A percentile compares a stretch with the other conserved stretches of the same genome.
Conservation (phyloP, 345 rosid genomes). For the Salix dunnii region DNA sequence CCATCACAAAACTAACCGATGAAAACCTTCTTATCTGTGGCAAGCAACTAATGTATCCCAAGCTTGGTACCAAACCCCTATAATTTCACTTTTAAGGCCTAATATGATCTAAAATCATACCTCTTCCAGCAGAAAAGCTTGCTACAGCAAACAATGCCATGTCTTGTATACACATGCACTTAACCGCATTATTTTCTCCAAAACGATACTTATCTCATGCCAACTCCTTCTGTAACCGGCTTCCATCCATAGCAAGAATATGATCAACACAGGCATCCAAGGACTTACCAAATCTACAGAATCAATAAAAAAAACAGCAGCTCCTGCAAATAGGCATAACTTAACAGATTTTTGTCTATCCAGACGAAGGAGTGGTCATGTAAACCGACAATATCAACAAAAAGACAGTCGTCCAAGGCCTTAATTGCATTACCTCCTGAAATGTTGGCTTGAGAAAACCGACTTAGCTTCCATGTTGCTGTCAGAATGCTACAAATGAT, state of each 20-base stretch:
- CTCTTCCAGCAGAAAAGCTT: background rate
- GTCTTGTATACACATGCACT: background rate
- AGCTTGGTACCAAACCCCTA: background rate
- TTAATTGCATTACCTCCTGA: conserved; percentile 29
- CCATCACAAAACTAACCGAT: background rate
- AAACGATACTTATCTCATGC: conserved; percentile 21
- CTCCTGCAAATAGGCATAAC: conserved; percentile 32
- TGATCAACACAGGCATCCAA: conserved; percentile 46
- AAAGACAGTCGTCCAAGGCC: background rate
- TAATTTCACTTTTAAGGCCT: background rate
- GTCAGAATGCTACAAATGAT: conserved; percentile 19
- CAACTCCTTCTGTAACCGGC: conserved; percentile 58
- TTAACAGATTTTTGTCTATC: background rate
- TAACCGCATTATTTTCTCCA: too few relatives aligned
- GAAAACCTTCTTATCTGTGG: background rate
- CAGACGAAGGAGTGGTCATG: background rate
- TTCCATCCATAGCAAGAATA: conserved; percentile 64
- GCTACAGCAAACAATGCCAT: background rate
- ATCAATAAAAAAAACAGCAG: conserved; percentile 34
- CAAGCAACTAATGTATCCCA: background rate
- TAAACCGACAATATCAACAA: background rate
- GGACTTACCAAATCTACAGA: conserved; percentile 33
- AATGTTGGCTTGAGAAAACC: conserved; percentile 14
- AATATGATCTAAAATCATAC: background rate
- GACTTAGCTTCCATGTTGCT: conserved; percentile 45